Conservation (phyloP, 805 yeast species). For the Teunomyces panamensis region DNA sequence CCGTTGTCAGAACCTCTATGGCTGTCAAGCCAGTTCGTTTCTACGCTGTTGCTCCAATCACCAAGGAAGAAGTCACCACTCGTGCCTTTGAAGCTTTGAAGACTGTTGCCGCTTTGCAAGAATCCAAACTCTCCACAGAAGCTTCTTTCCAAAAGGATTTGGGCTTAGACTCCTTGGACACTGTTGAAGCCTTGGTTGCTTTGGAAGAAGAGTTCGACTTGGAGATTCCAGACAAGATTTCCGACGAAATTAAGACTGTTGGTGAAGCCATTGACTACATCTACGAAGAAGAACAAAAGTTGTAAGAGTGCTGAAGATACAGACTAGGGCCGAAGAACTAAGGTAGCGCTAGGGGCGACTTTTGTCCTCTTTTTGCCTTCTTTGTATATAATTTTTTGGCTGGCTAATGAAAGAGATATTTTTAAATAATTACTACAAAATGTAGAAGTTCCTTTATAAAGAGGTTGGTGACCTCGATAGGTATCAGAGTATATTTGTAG, state of each 20-base stretch:
- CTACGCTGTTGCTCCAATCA: constrained; percentile 64
- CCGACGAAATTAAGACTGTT: constrained; percentile 90
- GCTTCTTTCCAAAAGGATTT: constrained; percentile 67
- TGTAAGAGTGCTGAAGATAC: constrained; percentile 16
- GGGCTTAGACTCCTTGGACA: constrained; percentile 90
- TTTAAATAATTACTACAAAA: background rate
- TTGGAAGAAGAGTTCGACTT: constrained; percentile 87
- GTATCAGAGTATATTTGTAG: background rate
- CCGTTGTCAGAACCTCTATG: constrained; percentile 30
- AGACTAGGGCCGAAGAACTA: constrained; percentile 2
- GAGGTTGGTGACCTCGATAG: too few species aligned
- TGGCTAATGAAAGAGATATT: constrained; percentile 1
- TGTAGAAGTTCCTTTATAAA: background rate
- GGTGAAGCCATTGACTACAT: constrained; percentile 91
- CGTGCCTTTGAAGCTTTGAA: constrained; percentile 81
- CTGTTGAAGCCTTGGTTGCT: constrained; percentile 94
- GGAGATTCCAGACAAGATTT: constrained; percentile 84
- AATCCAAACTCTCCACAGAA: constrained; percentile 39
- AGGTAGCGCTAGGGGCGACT: constrained; percentile 4
- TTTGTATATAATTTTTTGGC: constrained; percentile 3
- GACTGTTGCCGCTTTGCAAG: constrained; percentile 47
- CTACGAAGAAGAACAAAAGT: constrained; percentile 54
- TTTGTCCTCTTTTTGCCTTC: background rate
- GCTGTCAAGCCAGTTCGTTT: constrained; percentile 38
- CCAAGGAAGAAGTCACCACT: constrained; percentile 74